Conservation (phyloP, 768 basidiomycete genomes). For the Tephrocybe sp. region DNA sequence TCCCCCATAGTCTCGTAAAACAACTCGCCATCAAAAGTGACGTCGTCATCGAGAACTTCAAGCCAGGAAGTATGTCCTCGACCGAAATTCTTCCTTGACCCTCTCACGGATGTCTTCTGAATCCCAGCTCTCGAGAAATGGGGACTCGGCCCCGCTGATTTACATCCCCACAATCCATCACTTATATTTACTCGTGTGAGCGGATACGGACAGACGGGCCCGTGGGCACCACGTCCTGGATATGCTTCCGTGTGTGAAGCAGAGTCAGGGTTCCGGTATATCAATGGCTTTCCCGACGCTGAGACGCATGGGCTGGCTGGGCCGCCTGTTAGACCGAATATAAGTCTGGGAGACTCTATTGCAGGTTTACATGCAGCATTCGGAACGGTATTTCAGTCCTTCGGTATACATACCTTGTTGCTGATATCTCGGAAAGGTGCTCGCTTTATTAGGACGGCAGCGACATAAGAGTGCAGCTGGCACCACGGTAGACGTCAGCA, state of each 20-base stretch:
- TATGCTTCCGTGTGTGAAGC: conserved; percentile 79
- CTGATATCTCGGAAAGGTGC: conserved; percentile 32
- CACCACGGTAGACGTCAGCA: conserved; percentile 73
- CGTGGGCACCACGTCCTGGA: conserved; percentile 69
- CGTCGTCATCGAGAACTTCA: conserved; percentile 72
- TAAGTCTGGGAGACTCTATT: conserved; percentile 71
- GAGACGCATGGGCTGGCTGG: conserved; percentile 54
- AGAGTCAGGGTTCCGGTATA: conserved; percentile 72
- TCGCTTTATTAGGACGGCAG: conserved; percentile 53
- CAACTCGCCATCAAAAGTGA: conserved; percentile 62
- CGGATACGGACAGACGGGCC: conserved; percentile 75
- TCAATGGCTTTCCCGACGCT: conserved; percentile 64
- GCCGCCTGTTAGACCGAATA: conserved; percentile 69
- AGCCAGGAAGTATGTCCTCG: conserved; percentile 63
- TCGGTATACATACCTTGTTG: background rate
- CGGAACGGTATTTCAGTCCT: conserved; percentile 52
- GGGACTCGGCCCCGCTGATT: conserved; percentile 55
- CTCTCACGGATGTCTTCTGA: background rate
- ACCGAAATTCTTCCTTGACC: conserved; percentile 2
- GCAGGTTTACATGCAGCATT: conserved; percentile 75
- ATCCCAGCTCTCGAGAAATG: conserved; percentile 75
- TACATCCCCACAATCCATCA: conserved; percentile 77
- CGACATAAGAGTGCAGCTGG: conserved; percentile 39
- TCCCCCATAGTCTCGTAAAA: conserved; percentile 50
- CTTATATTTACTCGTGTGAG: conserved; percentile 89